Evolutionary conservation across 257 asterid species (phyloP).

Genomic region (Solanum stenotomum): DNA sequence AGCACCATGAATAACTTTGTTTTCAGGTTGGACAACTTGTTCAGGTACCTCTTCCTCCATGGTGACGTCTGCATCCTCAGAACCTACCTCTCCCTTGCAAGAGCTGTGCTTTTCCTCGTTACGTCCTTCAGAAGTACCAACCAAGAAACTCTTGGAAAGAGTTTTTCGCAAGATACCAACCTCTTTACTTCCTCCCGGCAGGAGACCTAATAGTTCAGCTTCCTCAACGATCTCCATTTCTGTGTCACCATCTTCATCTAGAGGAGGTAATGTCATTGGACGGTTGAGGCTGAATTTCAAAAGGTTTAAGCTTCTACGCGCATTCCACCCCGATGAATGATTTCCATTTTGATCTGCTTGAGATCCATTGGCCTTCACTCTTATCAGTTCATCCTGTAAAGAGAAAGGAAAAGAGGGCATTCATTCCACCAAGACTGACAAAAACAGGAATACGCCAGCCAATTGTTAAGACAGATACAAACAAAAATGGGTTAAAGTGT

Average conservation of each 20-base stretch:
- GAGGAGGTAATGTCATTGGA: constrained; percentile 53
- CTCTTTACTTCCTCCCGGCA: background rate
- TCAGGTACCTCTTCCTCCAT: constrained; percentile 55
- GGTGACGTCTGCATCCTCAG: constrained; percentile 51
- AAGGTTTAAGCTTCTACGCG: constrained; percentile 84
- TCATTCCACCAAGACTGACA: background rate
- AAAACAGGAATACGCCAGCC: background rate
- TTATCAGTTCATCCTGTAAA: constrained; percentile 61
- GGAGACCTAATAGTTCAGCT: constrained; percentile 12
- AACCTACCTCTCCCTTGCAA: constrained; percentile 19
- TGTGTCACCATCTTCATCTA: constrained; percentile 79
- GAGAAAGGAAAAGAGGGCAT: background rate
- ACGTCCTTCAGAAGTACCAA: constrained; percentile 14
- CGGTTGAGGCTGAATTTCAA: constrained; percentile 88
- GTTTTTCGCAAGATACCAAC: constrained; percentile 1
- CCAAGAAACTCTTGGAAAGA: background rate
- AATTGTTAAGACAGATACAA: background rate
- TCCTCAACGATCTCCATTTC: constrained; percentile 90
- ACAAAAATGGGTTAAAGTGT: background rate
- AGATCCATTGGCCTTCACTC: constrained; percentile 58
- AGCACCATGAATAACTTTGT: background rate
- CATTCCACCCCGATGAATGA: constrained; percentile 74
- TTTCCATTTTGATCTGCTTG: constrained; percentile 50
- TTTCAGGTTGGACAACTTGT: constrained; percentile 26
- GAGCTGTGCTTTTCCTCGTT: constrained; percentile 3